Percentiles rank a stretch among this genome's conserved stretches.
Conservation (phyloP, 208 protist species). For the Vickermania spadyakhi region DNA sequence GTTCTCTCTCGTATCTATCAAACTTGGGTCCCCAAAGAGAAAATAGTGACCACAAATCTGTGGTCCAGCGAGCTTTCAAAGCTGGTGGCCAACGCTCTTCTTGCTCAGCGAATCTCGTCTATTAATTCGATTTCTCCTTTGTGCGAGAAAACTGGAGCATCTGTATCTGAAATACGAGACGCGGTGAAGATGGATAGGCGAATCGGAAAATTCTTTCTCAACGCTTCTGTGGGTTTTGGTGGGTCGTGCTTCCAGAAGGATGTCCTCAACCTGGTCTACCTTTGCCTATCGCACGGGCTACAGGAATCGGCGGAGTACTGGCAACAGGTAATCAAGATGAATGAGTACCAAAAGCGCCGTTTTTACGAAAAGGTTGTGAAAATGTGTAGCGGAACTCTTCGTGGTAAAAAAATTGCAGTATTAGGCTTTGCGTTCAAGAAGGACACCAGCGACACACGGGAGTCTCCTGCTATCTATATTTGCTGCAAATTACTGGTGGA, state of each 20-base stretch:
- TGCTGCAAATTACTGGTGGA: conserved; percentile 82
- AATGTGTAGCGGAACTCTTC: conserved; percentile 90
- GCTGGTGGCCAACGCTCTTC: conserved; percentile 95
- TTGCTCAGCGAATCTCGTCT: conserved; percentile 96
- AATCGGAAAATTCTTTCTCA: conserved; percentile 93
- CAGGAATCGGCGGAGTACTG: conserved; percentile 94
- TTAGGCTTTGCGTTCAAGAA: conserved; percentile 98
- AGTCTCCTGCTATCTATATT: conserved; percentile 91
- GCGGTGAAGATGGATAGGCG: conserved; percentile 85
- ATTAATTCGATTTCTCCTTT: conserved; percentile 94
- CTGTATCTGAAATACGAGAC: conserved; percentile 69
- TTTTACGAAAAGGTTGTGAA: conserved; percentile 88
- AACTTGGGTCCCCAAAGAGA: conserved; percentile 86
- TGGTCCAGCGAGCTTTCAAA: conserved; percentile 97
- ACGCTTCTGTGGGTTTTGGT: conserved; percentile 89
- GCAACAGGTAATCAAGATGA: conserved; percentile 92
- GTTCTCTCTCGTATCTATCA: conserved; percentile 77
- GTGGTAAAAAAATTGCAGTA: conserved; percentile 89
- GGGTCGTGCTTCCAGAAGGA: conserved; percentile 98
- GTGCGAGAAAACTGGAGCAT: conserved; percentile 89
- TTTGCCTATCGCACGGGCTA: conserved; percentile 88
- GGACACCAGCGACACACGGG: conserved; percentile 95
- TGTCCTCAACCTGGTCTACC: conserved; percentile 96
- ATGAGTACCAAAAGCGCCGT: conserved; percentile 93
- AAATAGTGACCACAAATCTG: conserved; percentile 92